These are phyloP conservation scores for Basidiobolus meristosporus DNA, from an alignment of 371 early-diverging fungal genomes.

Conservation along the genomic window DNA sequence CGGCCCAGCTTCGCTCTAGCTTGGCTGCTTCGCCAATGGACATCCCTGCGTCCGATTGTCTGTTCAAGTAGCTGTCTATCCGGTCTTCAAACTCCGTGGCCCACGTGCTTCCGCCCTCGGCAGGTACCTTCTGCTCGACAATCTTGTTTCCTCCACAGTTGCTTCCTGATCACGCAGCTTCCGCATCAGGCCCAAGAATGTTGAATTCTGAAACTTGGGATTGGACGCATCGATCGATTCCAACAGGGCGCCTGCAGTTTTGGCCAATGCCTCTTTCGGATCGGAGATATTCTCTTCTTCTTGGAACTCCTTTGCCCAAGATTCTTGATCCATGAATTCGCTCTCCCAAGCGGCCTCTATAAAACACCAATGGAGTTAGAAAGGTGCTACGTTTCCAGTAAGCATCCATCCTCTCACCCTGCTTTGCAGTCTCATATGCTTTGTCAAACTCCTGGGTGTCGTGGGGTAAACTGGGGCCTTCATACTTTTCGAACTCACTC, in stretches of 20 bases:
- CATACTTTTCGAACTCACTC: slow-evolving; percentile 17
- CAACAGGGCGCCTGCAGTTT: slow-evolving; percentile 66
- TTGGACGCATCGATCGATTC: slow-evolving; percentile 58
- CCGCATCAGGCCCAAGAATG: slow-evolving; percentile 80
- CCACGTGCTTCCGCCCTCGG: slow-evolving; percentile 12
- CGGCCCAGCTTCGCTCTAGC: slow-evolving; percentile 39
- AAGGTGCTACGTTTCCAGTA: too few species aligned
- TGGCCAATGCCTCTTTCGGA: slow-evolving; percentile 33
- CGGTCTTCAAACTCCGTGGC: slow-evolving; percentile 28
- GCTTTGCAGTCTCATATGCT: slow-evolving; percentile 54
- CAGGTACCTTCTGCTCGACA: slow-evolving; percentile 27
- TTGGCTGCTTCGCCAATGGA: slow-evolving; percentile 28
- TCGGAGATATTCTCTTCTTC: slow-evolving; percentile 6
- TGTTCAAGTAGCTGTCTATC: slow-evolving; percentile 13
- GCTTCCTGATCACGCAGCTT: slow-evolving; percentile 75
- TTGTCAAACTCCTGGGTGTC: slow-evolving; percentile 41
- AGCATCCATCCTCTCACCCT: slow-evolving; percentile 14
- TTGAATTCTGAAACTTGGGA: slow-evolving; percentile 80
- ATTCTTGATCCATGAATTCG: slow-evolving; percentile 23
- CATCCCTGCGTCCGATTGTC: slow-evolving; percentile 23
- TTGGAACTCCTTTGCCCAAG: slow-evolving; percentile 22
- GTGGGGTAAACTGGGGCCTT: slow-evolving; percentile 13
- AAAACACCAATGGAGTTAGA: background rate
- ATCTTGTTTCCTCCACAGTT: slow-evolving; percentile 69
- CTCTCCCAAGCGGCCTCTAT: slow-evolving; percentile 18